Evolutionary conservation across 257 asterid species (phyloP), one percentile per base, ranked within the genome.

Genomic region (Petunia axillaris): DNA sequence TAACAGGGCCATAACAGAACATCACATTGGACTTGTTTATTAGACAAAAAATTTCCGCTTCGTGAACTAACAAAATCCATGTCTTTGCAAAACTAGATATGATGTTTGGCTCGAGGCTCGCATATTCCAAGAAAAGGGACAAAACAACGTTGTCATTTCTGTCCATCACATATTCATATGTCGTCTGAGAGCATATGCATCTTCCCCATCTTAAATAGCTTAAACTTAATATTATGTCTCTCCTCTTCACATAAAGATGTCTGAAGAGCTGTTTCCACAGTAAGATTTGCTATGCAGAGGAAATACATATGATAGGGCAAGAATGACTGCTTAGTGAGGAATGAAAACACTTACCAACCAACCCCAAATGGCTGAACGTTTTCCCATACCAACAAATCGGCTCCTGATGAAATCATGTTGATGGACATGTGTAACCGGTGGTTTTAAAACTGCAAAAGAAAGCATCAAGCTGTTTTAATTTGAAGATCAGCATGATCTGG

Each of bases 341-440:
- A 74, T 39, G 54, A 71, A 39, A 38, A 15, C 36, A 10, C 76
- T 63, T 79, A 96, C 99, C 97, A 91, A 2, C 98, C 98, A 94
- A 83, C 97, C 86, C 87, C 85, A 60, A 41, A 91, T 13, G 81
- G 80, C 79, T 59, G 95, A 90, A 80, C 78, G 85, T 87, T 66
- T 89, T 53, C 94, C 97, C 79, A 91, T 8, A 64, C 99, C 99
- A 83, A 68, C 82, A 90, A 91, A 96, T 7, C 98, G 92, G 68
- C 39, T 87, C 90, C 84, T 94, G 88, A 96, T 92, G 88, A 96
- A 96, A 80, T 94, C 98, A 62, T 96, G 97, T 64, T 94, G 86
- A 0, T 89, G 98, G 66, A 96, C 99, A 83, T 93, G 85, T n/a
- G 97, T 94, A 81, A 96, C 75, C 88, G 81, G 86, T 41, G 87